A percentile compares a stretch with the other conserved stretches of the same genome.
Evolutionary conservation across 495 filamentous ascomycete genomes (phyloP).

Genomic region (Penicillium alfredii): DNA sequence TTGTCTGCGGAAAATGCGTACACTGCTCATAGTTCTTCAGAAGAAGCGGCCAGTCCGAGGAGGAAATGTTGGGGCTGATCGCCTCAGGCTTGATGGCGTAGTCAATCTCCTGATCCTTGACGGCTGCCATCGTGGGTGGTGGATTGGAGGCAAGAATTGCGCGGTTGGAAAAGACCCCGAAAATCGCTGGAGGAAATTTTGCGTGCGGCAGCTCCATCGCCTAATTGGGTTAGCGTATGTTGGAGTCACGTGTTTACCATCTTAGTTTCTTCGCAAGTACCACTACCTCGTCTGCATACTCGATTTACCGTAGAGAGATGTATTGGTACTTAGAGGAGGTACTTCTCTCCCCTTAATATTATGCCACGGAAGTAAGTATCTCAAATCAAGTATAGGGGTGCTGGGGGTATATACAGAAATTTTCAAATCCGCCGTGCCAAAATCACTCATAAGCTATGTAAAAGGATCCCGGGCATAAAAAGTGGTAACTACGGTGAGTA

Average conservation of each 20-base stretch:
- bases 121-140: constrained; percentile 47
- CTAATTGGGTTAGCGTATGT: constrained; percentile 25
- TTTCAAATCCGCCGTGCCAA: too few relatives aligned
- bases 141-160: constrained; percentile 21
- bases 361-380: too few relatives aligned
- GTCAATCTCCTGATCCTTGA: constrained; percentile 58
- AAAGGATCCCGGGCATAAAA: too few relatives aligned
- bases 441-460: too few relatives aligned
- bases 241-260: constrained; percentile 5
- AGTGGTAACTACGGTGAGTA: too few relatives aligned
- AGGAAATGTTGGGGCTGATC: constrained; percentile 62
- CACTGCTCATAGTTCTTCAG: constrained; percentile 87
- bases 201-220: constrained; percentile 31
- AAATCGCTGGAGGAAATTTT: constrained; percentile 33
- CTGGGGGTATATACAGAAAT: too few relatives aligned
- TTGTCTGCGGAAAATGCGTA: constrained; percentile 44
- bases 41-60: constrained; percentile 79
- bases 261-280: too few relatives aligned
- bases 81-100: constrained; percentile 85
- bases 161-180: constrained; percentile 20
- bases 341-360: too few relatives aligned
- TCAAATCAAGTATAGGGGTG: too few relatives aligned
- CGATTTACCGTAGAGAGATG: too few relatives aligned
- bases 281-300: too few relatives aligned
- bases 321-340: too few relatives aligned